Evolutionary conservation across 805 yeast genomes (phyloP).

Genomic region (Limtongia smithiae): DNA sequence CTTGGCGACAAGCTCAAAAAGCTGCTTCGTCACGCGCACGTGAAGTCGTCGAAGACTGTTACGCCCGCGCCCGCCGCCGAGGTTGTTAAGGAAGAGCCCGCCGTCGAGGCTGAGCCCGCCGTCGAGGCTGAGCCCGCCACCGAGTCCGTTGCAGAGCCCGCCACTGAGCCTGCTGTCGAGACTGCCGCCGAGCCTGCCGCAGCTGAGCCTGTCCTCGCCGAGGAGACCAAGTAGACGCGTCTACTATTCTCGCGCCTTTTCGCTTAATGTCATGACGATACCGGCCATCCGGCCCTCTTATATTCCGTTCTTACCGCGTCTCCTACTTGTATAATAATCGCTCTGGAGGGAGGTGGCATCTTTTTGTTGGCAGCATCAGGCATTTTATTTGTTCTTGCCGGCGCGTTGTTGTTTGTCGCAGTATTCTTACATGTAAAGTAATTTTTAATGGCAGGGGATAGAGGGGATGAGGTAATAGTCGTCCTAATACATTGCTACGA

Average conservation of each 20-base stretch:
- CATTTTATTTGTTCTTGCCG: no score
- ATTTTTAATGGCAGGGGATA: no score
- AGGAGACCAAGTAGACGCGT: conserved; percentile 4
- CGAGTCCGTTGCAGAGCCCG: conserved; percentile 11
- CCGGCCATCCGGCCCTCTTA: not conserved
- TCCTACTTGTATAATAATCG: no score
- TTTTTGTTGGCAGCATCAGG: no score
- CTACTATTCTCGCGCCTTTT: not conserved
- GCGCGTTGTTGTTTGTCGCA: no score
- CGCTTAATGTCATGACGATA: not conserved
- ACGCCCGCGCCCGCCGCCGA: conserved; percentile 1
- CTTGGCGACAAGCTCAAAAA: conserved; percentile 24
- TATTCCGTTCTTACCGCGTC: not conserved
- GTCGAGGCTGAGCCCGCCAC: conserved; percentile 9
- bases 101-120: conserved; percentile 7
- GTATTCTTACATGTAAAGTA: no score
- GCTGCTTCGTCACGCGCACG: conserved; percentile 17
- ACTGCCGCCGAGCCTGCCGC: conserved; percentile 8
- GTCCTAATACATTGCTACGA: no score
- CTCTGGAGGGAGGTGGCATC: no score
- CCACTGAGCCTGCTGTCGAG: conserved; percentile 9
- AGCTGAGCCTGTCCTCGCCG: conserved; percentile 2
- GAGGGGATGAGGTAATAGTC: no score
- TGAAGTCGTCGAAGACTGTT: conserved; percentile 8
- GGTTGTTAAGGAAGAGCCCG: conserved; percentile 3